These are phyloP conservation scores for Mycena epipterygia DNA, from an alignment of 768 basidiomycete genomes.

Conservation along the genomic window DNA sequence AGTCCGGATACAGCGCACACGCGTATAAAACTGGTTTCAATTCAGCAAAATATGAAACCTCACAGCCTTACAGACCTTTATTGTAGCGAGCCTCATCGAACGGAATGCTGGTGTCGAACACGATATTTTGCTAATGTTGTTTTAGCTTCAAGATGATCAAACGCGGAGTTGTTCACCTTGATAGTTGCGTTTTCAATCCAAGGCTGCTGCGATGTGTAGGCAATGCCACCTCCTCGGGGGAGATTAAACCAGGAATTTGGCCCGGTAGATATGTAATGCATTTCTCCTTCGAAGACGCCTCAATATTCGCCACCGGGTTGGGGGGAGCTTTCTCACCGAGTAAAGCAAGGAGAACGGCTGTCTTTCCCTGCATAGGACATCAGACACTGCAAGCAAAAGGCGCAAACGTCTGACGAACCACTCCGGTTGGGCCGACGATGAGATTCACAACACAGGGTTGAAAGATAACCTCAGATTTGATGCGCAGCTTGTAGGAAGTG, in stretches of 20 bases:
- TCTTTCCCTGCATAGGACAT: constrained; percentile 50
- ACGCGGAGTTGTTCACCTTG: constrained; percentile 33
- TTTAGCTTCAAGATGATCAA: no score
- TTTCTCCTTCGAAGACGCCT: no score
- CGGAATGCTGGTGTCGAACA: constrained; percentile 52
- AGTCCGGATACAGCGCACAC: constrained; percentile 58
- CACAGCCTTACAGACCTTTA: constrained; percentile 41
- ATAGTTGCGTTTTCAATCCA: constrained; percentile 77
- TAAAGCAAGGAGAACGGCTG: constrained; percentile 63
- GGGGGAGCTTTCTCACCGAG: no score
- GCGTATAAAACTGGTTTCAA: constrained; percentile 49
- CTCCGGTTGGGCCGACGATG: constrained; percentile 60
- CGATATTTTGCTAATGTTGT: constrained; percentile 67
- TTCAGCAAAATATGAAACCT: neutral
- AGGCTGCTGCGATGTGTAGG: constrained; percentile 74
- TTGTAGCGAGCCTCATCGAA: constrained; percentile 59
- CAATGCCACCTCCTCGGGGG: constrained; percentile 67
- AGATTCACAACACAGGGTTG: constrained; percentile 55
- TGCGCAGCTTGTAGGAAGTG: constrained; percentile 48
- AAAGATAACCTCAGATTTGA: constrained; percentile 60
- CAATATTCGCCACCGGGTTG: no score
- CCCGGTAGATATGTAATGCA: constrained; percentile 56
- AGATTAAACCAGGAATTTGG: constrained; percentile 64
- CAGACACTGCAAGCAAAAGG: neutral
- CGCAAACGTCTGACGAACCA: constrained; percentile 13